phyloP scores from a whole-genome alignment of 2,329 filamentous ascomycete genomes.

The Raffaelea deltoideospora region DNA sequence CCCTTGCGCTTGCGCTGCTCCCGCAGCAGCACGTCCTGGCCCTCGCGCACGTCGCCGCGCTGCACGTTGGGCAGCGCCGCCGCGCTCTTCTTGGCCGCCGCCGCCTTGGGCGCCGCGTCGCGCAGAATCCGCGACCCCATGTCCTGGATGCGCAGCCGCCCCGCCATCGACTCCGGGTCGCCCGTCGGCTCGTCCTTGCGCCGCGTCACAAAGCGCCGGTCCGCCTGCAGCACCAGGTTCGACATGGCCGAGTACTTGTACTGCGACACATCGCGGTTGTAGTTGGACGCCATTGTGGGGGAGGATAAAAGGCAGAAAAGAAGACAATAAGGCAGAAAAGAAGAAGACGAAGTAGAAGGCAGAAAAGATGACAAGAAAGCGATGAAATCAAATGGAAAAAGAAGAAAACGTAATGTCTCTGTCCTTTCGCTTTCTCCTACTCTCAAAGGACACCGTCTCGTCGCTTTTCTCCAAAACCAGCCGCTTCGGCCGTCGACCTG shows the following conservation, averaged over 20 bases:
- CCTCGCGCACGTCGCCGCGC: conserved; percentile 62
- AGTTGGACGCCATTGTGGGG: conserved; percentile 50
- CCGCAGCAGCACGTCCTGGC: conserved; percentile 65
- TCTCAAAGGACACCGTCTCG: too few relatives aligned
- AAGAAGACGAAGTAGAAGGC: neutral
- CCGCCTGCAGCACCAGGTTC: conserved; percentile 99
- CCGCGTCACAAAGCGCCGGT: conserved; percentile 86
- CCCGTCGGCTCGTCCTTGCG: conserved; percentile 90
- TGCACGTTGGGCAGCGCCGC: conserved; percentile 54
- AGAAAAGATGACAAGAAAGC: neutral
- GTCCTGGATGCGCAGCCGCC: conserved; percentile 80
- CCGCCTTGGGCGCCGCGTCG: conserved; percentile 66
- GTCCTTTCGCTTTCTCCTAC: too few relatives aligned
- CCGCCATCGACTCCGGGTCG: conserved; percentile 92
- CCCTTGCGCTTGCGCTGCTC: conserved; percentile 80
- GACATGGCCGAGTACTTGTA: conserved; percentile 99
- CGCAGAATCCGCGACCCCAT: conserved; percentile 80
- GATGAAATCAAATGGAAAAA: neutral
- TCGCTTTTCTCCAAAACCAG: too few relatives aligned
- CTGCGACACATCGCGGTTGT: conserved; percentile 74
- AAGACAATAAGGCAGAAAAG: neutral
- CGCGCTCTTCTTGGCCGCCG: conserved; percentile 66
- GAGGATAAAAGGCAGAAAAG: conserved; percentile 7
- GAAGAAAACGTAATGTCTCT: conserved; percentile 1
- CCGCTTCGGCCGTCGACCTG: too few relatives aligned